phyloP scores from a whole-genome alignment of 2,329 filamentous ascomycete genomes.

The Aphanoascus verrucosus region DNA sequence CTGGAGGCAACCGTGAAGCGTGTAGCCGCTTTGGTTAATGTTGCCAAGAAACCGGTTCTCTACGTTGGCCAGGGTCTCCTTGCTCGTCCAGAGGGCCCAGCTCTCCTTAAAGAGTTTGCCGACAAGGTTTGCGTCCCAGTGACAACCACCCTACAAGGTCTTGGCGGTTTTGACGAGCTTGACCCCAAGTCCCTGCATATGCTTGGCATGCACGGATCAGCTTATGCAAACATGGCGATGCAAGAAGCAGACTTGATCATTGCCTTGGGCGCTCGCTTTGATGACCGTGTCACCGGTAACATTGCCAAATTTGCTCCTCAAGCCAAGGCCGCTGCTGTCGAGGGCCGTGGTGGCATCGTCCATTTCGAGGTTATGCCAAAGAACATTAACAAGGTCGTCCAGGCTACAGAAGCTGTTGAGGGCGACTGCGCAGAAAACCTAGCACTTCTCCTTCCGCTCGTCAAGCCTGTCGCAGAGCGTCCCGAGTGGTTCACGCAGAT shows the following conservation, averaged over 20 bases:
- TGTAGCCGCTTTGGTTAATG: slow-evolving; percentile 72
- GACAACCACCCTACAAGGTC: slow-evolving; percentile 86
- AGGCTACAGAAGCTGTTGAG: slow-evolving; percentile 90
- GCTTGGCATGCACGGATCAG: slow-evolving; percentile 96
- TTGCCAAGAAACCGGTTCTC: slow-evolving; percentile 85
- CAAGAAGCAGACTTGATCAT: slow-evolving; percentile 95
- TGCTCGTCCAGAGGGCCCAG: slow-evolving; percentile 64
- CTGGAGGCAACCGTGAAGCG: slow-evolving; percentile 62
- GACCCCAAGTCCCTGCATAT: slow-evolving; percentile 93
- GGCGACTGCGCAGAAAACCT: slow-evolving; percentile 81
- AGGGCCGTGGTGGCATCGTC: slow-evolving; percentile 84
- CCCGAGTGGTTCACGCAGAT: slow-evolving; percentile 86
- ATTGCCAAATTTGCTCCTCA: slow-evolving; percentile 79
- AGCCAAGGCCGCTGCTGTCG: slow-evolving; percentile 71
- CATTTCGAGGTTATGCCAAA: slow-evolving; percentile 99
- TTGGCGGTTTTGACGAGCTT: slow-evolving; percentile 85
- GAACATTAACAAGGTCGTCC: slow-evolving; percentile 99
- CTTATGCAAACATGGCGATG: slow-evolving; percentile 96
- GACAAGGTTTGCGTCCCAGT: slow-evolving; percentile 89
- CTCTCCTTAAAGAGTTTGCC: slow-evolving; percentile 70
- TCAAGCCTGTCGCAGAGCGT: slow-evolving; percentile 56
- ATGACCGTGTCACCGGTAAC: slow-evolving; percentile 81
- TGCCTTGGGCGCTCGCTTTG: slow-evolving; percentile 84
- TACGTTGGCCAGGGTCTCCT: slow-evolving; percentile 90
- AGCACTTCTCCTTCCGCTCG: slow-evolving; percentile 58